Conservation (phyloP, 345 rosid genomes). For the Angophora floribunda region DNA sequence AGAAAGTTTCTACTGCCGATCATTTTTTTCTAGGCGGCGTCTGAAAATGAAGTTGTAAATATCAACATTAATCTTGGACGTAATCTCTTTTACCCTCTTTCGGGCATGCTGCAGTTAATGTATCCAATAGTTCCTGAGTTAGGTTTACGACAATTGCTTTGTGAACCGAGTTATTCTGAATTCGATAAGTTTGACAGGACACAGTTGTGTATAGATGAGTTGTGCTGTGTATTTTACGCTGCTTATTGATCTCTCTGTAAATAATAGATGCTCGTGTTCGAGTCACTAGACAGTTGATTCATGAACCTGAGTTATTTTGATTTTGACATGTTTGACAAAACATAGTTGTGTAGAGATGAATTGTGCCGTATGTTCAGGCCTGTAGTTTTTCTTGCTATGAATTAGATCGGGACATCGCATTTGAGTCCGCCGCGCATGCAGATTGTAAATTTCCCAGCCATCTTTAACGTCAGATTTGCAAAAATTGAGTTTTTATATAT, state of each 20-base stretch:
- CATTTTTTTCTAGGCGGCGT: slow-evolving; percentile 29
- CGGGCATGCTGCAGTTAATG: not conserved
- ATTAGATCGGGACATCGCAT: not conserved
- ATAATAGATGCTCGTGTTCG: not conserved
- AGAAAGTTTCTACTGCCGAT: slow-evolving; percentile 17
- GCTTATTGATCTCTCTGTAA: not conserved
- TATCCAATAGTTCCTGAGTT: not conserved
- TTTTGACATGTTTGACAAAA: not conserved
- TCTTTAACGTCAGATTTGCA: not conserved
- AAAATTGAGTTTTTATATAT: not conserved
- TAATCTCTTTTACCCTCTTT: not conserved
- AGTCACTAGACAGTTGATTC: not conserved
- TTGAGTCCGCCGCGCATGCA: not conserved
- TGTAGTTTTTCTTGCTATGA: not conserved
- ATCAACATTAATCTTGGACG: slow-evolving; percentile 2
- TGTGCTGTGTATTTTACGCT: not conserved
- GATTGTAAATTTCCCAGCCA: not conserved
- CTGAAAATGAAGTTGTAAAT: slow-evolving; percentile 9
- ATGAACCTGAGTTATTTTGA: not conserved
- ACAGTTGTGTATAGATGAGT: not conserved
- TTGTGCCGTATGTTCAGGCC: not conserved
- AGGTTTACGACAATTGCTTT: not conserved
- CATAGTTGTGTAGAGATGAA: not conserved
- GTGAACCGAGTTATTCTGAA: not conserved
- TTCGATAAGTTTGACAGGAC: not conserved